Evolutionary conservation across 208 protist species (phyloP).

Genomic region (Leishmania amazonensis): DNA sequence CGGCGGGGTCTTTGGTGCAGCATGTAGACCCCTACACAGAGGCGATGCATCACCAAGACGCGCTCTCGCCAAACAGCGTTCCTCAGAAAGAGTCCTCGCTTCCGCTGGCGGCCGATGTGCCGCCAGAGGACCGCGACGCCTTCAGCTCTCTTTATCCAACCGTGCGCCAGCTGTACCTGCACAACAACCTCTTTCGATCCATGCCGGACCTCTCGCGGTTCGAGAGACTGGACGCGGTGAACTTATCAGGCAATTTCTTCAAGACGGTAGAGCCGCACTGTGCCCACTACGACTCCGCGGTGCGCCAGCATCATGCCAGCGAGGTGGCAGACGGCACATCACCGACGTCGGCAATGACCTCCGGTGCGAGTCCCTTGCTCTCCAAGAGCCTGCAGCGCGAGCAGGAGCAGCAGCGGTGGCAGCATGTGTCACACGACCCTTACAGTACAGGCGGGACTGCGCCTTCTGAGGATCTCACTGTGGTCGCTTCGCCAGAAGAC

Average conservation of each 20-base stretch:
- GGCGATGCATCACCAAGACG: background rate
- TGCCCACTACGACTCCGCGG: conserved; percentile 35
- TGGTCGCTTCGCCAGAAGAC: conserved; percentile 14
- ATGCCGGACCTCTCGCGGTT: conserved; percentile 91
- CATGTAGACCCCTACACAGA: conserved; percentile 26
- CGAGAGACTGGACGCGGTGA: conserved; percentile 84
- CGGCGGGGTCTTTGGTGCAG: background rate
- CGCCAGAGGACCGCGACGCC: conserved; percentile 48
- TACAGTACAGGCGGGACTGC: background rate
- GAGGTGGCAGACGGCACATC: background rate
- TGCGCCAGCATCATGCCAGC: conserved; percentile 7
- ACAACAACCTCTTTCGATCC: conserved; percentile 89
- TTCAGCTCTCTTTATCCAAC: conserved; percentile 87
- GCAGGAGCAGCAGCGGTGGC: conserved; percentile 7
- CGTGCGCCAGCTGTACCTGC: conserved; percentile 91
- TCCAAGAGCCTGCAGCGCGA: conserved; percentile 54
- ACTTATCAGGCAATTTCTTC: conserved; percentile 93
- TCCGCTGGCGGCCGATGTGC: conserved; percentile 18
- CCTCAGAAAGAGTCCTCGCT: conserved; percentile 2
- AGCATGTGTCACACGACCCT: conserved; percentile 2
- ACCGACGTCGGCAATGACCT: background rate
- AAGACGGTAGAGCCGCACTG: conserved; percentile 57
- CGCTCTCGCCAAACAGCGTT: background rate
- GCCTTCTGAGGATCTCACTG: background rate
- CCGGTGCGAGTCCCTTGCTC: background rate